Evolutionary conservation across 2,329 filamentous ascomycete genomes (phyloP).

Genomic region (Penicillium sp.): DNA sequence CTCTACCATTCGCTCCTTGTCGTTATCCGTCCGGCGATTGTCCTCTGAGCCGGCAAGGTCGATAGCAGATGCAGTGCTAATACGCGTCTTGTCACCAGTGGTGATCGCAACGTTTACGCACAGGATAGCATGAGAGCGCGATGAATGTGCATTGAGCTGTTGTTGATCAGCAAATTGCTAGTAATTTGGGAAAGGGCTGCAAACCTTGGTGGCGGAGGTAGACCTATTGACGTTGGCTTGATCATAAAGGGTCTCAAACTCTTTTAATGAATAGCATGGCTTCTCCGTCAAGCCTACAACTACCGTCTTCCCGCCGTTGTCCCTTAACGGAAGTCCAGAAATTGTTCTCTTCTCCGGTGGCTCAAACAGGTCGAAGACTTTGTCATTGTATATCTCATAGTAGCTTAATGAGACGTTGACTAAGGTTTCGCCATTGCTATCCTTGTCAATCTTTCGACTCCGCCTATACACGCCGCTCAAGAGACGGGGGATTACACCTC

Average conservation of each 20-base stretch:
- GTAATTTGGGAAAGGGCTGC: background rate
- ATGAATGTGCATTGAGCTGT: slow-evolving; percentile 84
- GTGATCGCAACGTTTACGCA: slow-evolving; percentile 85
- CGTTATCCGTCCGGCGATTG: slow-evolving; percentile 91
- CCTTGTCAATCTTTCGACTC: slow-evolving; percentile 83
- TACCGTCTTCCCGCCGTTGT: slow-evolving; percentile 84
- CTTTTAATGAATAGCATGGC: slow-evolving; percentile 80
- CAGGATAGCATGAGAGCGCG: slow-evolving; percentile 86
- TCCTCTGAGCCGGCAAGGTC: slow-evolving; percentile 95
- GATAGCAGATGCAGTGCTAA: slow-evolving; percentile 90
- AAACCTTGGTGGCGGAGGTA: slow-evolving; percentile 80
- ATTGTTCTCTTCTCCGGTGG: slow-evolving; percentile 83
- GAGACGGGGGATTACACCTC: slow-evolving; percentile 84
- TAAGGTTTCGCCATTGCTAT: slow-evolving; percentile 70
- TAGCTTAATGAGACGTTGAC: slow-evolving; percentile 83
- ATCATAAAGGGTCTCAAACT: slow-evolving; percentile 88
- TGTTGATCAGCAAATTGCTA: slow-evolving; percentile 17
- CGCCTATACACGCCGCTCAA: slow-evolving; percentile 85
- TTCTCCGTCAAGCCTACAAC: slow-evolving; percentile 86
- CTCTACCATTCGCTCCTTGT: slow-evolving; percentile 89
- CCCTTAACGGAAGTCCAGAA: slow-evolving; percentile 78
- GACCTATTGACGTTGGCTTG: slow-evolving; percentile 90
- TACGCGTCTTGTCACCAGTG: slow-evolving; percentile 67
- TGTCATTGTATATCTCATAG: slow-evolving; percentile 97
- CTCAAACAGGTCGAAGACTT: slow-evolving; percentile 89